These are phyloP conservation scores for Paramecium caudatum DNA, from an alignment of 73 alveolate genomes.

Conservation along the genomic window DNA sequence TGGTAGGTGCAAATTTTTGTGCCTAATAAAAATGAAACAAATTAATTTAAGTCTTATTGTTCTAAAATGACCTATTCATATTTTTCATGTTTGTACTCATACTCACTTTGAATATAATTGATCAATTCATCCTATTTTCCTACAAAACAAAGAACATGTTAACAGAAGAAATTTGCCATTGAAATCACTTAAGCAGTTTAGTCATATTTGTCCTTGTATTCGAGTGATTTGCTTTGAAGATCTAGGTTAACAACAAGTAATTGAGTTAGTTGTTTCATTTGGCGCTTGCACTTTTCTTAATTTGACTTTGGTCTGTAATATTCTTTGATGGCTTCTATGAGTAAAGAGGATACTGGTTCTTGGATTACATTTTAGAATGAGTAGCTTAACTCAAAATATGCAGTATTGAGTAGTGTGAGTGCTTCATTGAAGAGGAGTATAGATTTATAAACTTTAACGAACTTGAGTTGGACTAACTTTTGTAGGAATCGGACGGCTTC, in stretches of 20 bases:
- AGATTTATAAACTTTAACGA: neutral
- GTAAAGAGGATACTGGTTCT: neutral
- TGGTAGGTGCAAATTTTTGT: neutral
- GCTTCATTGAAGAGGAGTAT: neutral
- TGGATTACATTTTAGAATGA: neutral
- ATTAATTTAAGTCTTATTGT: conserved; percentile 20
- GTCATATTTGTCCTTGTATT: neutral
- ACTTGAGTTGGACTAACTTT: neutral
- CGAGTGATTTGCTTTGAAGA: neutral
- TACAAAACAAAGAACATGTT: neutral
- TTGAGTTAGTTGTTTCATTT: neutral
- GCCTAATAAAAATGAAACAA: conserved; percentile 22
- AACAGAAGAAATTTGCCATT: conserved; percentile 13
- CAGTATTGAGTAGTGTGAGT: neutral
- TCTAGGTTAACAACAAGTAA: neutral
- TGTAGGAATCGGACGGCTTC: conserved; percentile 20
- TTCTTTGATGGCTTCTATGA: neutral
- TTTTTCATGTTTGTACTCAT: conserved; percentile 28
- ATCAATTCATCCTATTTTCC: conserved; percentile 3
- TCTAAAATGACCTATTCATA: conserved; percentile 30
- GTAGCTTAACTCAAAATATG: neutral
- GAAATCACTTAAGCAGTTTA: neutral
- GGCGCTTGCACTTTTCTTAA: neutral
- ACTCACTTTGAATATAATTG: conserved; percentile 10
- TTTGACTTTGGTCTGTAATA: conserved; percentile 3